These are phyloP conservation scores for Claviceps quebecensis DNA, from an alignment of 2,329 filamentous ascomycete species.

Conservation along the genomic window DNA sequence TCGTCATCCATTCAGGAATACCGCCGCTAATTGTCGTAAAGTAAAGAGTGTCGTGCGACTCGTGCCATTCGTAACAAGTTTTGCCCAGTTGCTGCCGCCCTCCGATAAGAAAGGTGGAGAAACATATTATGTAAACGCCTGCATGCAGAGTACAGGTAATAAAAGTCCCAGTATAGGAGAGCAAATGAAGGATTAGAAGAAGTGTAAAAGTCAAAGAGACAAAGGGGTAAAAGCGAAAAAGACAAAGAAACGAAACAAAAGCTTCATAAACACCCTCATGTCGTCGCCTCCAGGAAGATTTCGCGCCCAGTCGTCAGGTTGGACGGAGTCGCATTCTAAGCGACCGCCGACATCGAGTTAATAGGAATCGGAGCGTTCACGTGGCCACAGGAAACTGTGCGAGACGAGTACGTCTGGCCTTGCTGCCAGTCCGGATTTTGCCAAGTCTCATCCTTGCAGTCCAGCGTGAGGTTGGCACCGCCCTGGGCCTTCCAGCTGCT, in stretches of 20 bases:
- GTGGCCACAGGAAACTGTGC: conserved; percentile 15
- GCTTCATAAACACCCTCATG: too few species aligned
- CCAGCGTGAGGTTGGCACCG: conserved; percentile 13
- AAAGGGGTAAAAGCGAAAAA: neutral
- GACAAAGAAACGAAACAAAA: neutral
- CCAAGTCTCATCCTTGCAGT: conserved; percentile 15
- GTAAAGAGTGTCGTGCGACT: conserved; percentile 1
- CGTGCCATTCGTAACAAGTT: neutral
- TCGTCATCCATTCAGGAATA: neutral
- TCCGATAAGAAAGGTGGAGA: neutral
- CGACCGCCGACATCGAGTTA: conserved; percentile 13
- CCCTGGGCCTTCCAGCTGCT: conserved; percentile 17
- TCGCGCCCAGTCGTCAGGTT: neutral
- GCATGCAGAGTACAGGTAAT: neutral
- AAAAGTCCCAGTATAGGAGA: neutral
- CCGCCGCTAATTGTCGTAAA: neutral
- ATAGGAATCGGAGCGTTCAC: conserved; percentile 14
- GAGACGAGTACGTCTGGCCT: conserved; percentile 19
- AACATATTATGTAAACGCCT: conserved; percentile 2
- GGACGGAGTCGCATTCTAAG: conserved; percentile 8
- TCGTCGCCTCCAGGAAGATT: neutral
- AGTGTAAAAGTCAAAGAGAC: neutral
- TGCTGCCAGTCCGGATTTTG: conserved; percentile 19
- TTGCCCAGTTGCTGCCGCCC: neutral
- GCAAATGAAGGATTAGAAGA: neutral